Percentiles rank a stretch among this genome's conserved stretches.
phyloP scores from a whole-genome alignment of 2,329 filamentous ascomycete genomes.

The Colletotrichum tropicale region DNA sequence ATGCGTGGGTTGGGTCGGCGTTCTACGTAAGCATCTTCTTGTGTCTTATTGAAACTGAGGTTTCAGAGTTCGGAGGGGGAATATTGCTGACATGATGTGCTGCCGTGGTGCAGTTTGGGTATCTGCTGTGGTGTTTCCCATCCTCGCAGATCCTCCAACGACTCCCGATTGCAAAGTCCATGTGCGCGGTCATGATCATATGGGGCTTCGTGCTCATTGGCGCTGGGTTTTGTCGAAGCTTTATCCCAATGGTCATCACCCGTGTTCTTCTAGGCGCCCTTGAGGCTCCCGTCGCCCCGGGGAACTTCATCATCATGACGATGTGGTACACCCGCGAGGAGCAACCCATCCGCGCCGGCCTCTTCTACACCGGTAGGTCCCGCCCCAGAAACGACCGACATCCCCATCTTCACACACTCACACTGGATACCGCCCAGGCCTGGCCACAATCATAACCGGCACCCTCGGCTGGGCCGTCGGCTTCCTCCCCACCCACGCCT shows the following conservation, averaged over 20 bases:
- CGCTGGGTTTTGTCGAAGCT: neutral
- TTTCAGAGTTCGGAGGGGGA: neutral
- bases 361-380: neutral
- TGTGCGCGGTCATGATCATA: neutral
- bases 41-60: neutral
- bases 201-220: neutral
- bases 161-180: neutral
- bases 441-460: slow-evolving; percentile 24
- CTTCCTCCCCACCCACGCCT: neutral
- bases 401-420: too few relatives aligned
- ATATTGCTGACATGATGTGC: neutral
- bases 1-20: slow-evolving; percentile 22
- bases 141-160: neutral
- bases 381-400: too few relatives aligned
- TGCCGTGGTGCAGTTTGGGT: neutral
- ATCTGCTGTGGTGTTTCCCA: neutral
- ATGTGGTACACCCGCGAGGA: neutral
- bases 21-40: neutral
- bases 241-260: neutral
- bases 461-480: slow-evolving; percentile 23
- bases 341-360: neutral
- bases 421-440: neutral
- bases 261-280: neutral
- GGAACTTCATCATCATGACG: neutral
- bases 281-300: neutral